A percentile compares a stretch with the other conserved stretches of the same genome.
Evolutionary conservation across 1,139 yeast genomes (phyloP).

Genomic region (Candida sanyaensis): DNA sequence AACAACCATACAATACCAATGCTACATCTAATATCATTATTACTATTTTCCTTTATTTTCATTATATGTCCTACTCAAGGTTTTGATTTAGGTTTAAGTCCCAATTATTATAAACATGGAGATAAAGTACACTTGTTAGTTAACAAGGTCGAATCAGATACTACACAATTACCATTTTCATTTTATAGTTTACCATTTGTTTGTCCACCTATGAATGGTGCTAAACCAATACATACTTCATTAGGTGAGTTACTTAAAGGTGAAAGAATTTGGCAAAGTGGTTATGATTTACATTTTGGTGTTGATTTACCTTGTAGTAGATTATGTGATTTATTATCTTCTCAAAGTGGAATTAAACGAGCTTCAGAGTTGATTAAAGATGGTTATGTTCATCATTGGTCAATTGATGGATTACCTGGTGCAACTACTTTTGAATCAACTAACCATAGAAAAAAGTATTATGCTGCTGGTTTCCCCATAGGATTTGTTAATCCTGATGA

Average conservation of each 20-base stretch:
- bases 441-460: constrained; percentile 61
- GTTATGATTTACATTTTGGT: constrained; percentile 62
- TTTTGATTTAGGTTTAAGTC: constrained; percentile 21
- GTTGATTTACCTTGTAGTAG: constrained; percentile 64
- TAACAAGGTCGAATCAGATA: constrained; percentile 77
- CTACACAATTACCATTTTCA: constrained; percentile 75
- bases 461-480: constrained; percentile 84
- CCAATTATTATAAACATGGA: constrained; percentile 43
- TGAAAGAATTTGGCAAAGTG: constrained; percentile 77
- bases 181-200: constrained; percentile 80
- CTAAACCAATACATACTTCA: constrained; percentile 65
- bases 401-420: constrained; percentile 82
- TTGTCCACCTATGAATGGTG: constrained; percentile 63
- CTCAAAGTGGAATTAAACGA: constrained; percentile 48
- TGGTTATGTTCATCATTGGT: constrained; percentile 84
- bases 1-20: neutral
- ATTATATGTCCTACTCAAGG: constrained; percentile 2
- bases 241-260: constrained; percentile 80
- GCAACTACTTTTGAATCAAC: constrained; percentile 81
- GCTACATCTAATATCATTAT: constrained; percentile 3
- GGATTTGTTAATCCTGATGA: constrained; percentile 62
- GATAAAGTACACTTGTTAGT: constrained; percentile 71
- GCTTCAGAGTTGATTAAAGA: constrained; percentile 65
- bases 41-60: neutral
- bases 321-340: constrained; percentile 64